phyloP scores from a whole-genome alignment of 148 eudicot species.

The Tetragonia tetragonoides region DNA sequence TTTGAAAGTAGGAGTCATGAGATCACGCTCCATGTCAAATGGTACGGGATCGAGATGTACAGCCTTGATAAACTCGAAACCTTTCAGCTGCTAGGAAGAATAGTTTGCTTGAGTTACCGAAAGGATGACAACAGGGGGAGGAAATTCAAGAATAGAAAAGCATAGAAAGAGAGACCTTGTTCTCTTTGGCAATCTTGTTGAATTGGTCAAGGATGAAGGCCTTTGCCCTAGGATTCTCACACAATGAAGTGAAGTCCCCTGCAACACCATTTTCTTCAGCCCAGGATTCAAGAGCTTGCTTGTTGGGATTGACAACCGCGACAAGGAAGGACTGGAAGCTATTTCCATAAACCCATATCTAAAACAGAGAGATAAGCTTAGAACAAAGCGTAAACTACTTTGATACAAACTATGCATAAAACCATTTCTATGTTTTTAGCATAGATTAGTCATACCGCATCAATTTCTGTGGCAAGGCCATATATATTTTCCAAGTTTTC shows the following conservation, averaged over 20 bases:
- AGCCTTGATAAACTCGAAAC: slow-evolving; percentile 70
- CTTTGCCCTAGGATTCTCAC: slow-evolving; percentile 60
- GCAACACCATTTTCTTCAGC: slow-evolving; percentile 53
- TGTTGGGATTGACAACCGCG: slow-evolving; percentile 72
- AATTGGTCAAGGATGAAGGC: slow-evolving; percentile 57
- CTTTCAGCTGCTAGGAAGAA: slow-evolving; percentile 58
- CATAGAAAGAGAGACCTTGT: slow-evolving; percentile 52
- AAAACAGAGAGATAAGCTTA: slow-evolving; percentile 15
- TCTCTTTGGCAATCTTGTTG: slow-evolving; percentile 52
- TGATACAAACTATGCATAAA: not conserved
- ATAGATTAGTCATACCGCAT: slow-evolving; percentile 46
- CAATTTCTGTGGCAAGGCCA: slow-evolving; percentile 50
- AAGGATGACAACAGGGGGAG: not conserved
- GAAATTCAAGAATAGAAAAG: not conserved
- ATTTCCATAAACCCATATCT: slow-evolving; percentile 94
- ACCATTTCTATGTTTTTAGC: no score
- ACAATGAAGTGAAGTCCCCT: slow-evolving; percentile 54
- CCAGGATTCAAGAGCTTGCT: slow-evolving; percentile 65
- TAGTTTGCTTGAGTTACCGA: slow-evolving; percentile 1
- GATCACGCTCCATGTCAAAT: slow-evolving; percentile 89
- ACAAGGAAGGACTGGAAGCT: slow-evolving; percentile 86
- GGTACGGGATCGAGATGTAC: slow-evolving; percentile 80
- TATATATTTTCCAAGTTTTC: slow-evolving; percentile 85
- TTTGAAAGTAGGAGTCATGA: slow-evolving; percentile 84
- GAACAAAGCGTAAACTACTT: not conserved